phyloP scores from a whole-genome alignment of 352 stramenopile species.

The Phytophthora uliginosa region DNA sequence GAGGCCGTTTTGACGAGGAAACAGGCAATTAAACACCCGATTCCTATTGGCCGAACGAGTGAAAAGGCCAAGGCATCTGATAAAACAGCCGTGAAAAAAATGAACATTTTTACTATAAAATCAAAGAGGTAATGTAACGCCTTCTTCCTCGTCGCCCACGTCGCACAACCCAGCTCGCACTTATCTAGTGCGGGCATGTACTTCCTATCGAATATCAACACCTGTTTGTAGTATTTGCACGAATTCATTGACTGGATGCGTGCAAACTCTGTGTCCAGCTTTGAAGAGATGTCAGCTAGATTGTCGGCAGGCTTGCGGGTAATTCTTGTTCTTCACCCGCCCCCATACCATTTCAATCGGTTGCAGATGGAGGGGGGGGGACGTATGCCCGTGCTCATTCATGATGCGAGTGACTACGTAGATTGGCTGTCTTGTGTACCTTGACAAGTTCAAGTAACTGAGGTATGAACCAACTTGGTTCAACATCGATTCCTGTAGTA shows the following conservation, averaged over 20 bases:
- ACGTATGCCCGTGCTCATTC: slow-evolving; percentile 1
- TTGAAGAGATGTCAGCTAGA: slow-evolving; percentile 1
- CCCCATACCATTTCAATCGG: slow-evolving; percentile 16
- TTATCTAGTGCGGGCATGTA: slow-evolving; percentile 8
- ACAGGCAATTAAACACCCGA: too few species aligned
- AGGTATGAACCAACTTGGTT: not conserved
- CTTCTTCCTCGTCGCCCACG: not conserved
- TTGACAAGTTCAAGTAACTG: slow-evolving; percentile 2
- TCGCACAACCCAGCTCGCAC: slow-evolving; percentile 3
- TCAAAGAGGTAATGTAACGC: not conserved
- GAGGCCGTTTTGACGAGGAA: too few species aligned
- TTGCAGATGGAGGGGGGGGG: slow-evolving; percentile 1
- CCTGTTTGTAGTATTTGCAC: slow-evolving; percentile 10
- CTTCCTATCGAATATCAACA: slow-evolving; percentile 6
- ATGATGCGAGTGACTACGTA: not conserved
- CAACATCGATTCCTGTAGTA: not conserved
- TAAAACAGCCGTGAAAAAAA: too few species aligned
- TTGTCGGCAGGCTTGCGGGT: slow-evolving; percentile 3
- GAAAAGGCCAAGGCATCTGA: not conserved
- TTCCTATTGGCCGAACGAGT: too few species aligned
- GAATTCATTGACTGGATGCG: not conserved
- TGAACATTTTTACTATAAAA: not conserved
- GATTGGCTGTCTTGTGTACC: not conserved
- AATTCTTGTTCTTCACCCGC: slow-evolving; percentile 12
- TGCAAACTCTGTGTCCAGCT: slow-evolving; percentile 5